phyloP scores from a whole-genome alignment of 805 yeast species.

The Sugiyamaella floridensis region DNA sequence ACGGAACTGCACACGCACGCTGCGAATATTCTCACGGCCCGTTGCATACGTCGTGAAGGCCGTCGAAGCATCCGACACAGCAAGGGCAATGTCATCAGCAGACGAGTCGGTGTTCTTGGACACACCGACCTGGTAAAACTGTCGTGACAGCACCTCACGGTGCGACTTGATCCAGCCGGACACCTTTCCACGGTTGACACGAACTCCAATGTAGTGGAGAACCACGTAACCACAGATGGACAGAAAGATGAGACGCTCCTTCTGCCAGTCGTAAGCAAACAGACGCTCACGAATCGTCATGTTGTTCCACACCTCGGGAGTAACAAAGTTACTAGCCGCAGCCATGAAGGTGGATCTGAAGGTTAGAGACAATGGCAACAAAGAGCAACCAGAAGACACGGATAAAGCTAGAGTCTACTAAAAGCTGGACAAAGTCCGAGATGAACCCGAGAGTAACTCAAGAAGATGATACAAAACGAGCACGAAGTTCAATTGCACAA shows the following conservation, averaged over 20 bases:
- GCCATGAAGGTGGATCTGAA: background rate
- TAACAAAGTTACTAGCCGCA: background rate
- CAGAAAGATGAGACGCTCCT: slow-evolving; percentile 54
- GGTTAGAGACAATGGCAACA: background rate
- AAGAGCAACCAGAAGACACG: background rate
- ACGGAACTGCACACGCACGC: slow-evolving; percentile 52
- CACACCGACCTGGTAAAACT: slow-evolving; percentile 72
- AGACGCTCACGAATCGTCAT: slow-evolving; percentile 58
- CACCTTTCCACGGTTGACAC: slow-evolving; percentile 51
- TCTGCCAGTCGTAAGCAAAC: slow-evolving; percentile 61
- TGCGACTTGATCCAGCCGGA: slow-evolving; percentile 45
- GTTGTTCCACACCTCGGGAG: slow-evolving; percentile 44
- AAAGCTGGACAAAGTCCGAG: background rate
- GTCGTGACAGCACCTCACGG: slow-evolving; percentile 47
- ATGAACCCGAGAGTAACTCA: background rate
- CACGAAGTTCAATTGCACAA: no score
- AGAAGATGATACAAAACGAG: background rate
- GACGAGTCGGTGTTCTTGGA: background rate
- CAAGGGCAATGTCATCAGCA: slow-evolving; percentile 2
- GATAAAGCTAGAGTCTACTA: background rate
- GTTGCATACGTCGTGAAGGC: slow-evolving; percentile 69
- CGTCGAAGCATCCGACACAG: slow-evolving; percentile 34
- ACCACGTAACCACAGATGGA: slow-evolving; percentile 44
- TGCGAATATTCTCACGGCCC: slow-evolving; percentile 74
- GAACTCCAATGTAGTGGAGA: slow-evolving; percentile 53